These are phyloP conservation scores for Russula foetens DNA, from an alignment of 768 basidiomycete genomes.

Conservation along the genomic window DNA sequence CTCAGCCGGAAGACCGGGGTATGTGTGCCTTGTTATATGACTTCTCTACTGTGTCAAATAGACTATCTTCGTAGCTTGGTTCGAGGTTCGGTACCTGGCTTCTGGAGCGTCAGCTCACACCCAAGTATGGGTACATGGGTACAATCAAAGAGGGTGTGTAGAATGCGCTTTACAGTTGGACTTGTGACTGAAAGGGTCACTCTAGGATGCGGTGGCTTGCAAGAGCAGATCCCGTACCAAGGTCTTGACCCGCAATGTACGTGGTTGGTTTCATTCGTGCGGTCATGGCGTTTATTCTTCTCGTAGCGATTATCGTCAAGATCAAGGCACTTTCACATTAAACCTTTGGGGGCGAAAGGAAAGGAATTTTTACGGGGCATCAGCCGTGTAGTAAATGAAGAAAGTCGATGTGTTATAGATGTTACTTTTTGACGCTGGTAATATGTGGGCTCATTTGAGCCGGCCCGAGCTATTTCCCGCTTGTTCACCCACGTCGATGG, in stretches of 20 bases:
- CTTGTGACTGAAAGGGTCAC: background rate
- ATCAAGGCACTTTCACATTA: constrained; percentile 35
- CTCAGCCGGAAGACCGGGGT: constrained; percentile 86
- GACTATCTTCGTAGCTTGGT: constrained; percentile 41
- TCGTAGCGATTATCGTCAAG: constrained; percentile 38
- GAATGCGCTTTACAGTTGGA: background rate
- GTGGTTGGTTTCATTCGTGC: constrained; percentile 24
- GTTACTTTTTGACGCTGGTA: background rate
- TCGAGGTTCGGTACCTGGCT: constrained; percentile 84
- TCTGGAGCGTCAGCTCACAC: constrained; percentile 71
- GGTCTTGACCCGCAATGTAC: constrained; percentile 70
- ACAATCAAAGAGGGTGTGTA: constrained; percentile 52
- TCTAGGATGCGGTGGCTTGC: constrained; percentile 59
- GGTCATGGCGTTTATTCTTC: background rate
- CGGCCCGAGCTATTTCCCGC: background rate
- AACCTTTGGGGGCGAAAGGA: background rate
- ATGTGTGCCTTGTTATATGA: constrained; percentile 1
- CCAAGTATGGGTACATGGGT: constrained; percentile 77
- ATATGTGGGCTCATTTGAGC: background rate
- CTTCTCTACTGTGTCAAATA: background rate
- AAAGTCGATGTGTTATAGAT: background rate
- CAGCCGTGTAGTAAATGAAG: background rate
- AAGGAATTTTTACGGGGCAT: background rate
- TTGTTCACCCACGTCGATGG: constrained; percentile 23
- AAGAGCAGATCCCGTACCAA: constrained; percentile 81